These are phyloP conservation scores for Annulohypoxylon maeteangense DNA, from an alignment of 495 filamentous ascomycete genomes.

Conservation along the genomic window DNA sequence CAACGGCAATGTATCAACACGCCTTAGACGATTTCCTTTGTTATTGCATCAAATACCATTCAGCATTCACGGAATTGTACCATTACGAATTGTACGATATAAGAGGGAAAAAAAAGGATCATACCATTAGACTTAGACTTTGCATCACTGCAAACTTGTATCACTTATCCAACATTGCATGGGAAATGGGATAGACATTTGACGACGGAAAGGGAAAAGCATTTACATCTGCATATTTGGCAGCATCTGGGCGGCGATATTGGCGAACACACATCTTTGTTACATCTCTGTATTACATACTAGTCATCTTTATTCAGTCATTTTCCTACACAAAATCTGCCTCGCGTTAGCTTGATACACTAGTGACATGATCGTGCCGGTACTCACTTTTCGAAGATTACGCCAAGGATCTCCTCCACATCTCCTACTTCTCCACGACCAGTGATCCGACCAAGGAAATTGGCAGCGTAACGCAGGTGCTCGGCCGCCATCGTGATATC, in stretches of 20 bases:
- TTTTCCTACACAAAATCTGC: conserved; percentile 57
- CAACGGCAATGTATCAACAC: conserved; percentile 17
- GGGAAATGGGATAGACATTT: conserved; percentile 23
- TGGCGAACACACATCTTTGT: conserved; percentile 14
- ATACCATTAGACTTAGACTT: conserved; percentile 36
- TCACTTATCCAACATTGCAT: conserved; percentile 25
- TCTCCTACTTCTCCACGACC: conserved; percentile 88
- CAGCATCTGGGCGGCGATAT: conserved; percentile 29
- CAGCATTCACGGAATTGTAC: conserved; percentile 32
- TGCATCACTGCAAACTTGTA: conserved; percentile 28
- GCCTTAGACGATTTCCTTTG: conserved; percentile 24
- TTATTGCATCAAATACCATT: conserved; percentile 30
- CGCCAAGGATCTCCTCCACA: conserved; percentile 95
- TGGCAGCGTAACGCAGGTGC: conserved; percentile 82
- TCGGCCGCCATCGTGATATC: conserved; percentile 96
- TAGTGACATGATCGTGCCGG: conserved; percentile 1
- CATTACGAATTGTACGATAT: conserved; percentile 38
- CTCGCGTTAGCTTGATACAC: conserved; percentile 27
- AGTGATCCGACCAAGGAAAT: conserved; percentile 83
- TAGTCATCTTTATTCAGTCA: conserved; percentile 36
- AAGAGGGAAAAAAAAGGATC: conserved; percentile 26
- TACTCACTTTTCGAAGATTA: conserved; percentile 93
- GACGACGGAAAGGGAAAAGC: conserved; percentile 17
- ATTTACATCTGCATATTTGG: conserved; percentile 7
- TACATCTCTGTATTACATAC: conserved; percentile 22